Percentiles rank a stretch among this genome's conserved stretches.
Conservation (phyloP, 2,329 filamentous ascomycete species). For the Bipolaris zeicola region DNA sequence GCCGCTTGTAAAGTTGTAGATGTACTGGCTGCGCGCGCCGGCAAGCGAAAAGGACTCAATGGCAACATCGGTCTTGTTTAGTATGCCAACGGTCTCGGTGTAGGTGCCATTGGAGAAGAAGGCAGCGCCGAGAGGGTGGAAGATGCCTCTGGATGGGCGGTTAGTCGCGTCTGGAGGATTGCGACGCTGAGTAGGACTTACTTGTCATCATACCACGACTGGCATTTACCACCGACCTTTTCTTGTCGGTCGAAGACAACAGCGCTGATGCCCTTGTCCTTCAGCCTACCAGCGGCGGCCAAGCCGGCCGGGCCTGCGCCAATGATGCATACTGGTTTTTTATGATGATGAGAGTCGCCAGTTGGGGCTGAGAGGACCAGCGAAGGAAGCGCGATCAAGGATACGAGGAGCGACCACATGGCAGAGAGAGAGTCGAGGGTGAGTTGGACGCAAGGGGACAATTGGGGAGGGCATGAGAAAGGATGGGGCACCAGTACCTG, state of each 20-base stretch:
- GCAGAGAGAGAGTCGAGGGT: conserved; percentile 2
- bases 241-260: conserved; percentile 46
- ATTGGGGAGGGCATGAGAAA: conserved; percentile 15
- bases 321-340: conserved; percentile 46
- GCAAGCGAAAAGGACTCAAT: conserved; percentile 41
- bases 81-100: conserved; percentile 43
- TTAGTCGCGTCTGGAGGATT: conserved; percentile 34
- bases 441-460: background rate
- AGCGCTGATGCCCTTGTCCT: conserved; percentile 44
- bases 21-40: conserved; percentile 40
- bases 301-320: conserved; percentile 47
- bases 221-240: conserved; percentile 47
- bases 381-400: conserved; percentile 29
- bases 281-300: conserved; percentile 40
- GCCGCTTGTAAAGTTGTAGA: conserved; percentile 43
- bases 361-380: conserved; percentile 37
- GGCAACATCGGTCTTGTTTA: conserved; percentile 41
- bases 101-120: conserved; percentile 49
- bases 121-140: conserved; percentile 48
- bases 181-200: conserved; percentile 39
- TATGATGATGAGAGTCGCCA: conserved; percentile 21
- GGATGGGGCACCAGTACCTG: conserved; percentile 24
- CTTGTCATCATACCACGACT: conserved; percentile 46
- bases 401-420: conserved; percentile 32
- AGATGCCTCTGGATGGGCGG: conserved; percentile 44